A percentile compares a stretch with the other conserved stretches of the same genome.
Conservation (phyloP, 495 filamentous ascomycete species). For the Jackrogersella multiformis region DNA sequence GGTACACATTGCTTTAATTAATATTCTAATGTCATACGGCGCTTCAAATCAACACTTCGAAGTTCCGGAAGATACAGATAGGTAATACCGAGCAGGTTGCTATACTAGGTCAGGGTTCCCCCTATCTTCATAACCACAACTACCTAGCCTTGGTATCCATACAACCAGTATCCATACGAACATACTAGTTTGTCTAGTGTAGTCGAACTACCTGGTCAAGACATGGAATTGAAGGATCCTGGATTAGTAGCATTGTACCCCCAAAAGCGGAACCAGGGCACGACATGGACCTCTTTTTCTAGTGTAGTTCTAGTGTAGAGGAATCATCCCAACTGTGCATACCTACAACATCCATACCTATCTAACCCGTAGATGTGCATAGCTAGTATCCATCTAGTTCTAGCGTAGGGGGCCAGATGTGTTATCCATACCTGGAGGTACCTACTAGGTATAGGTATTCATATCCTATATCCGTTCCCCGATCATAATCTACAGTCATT, state of each 20-base stretch:
- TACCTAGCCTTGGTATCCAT: too few species aligned
- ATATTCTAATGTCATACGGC: neutral
- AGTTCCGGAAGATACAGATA: slow-evolving; percentile 26
- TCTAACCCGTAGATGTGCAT: neutral
- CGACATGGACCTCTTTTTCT: slow-evolving; percentile 25
- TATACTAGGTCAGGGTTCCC: slow-evolving; percentile 17
- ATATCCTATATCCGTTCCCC: slow-evolving; percentile 10
- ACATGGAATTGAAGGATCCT: slow-evolving; percentile 41
- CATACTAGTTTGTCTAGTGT: slow-evolving; percentile 17
- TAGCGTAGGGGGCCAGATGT: too few species aligned
- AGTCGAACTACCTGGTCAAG: slow-evolving; percentile 35
- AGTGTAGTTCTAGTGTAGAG: neutral
- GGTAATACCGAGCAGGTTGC: slow-evolving; percentile 1
- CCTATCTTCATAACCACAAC: slow-evolving; percentile 26
- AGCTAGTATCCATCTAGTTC: slow-evolving; percentile 10
- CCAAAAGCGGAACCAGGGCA: slow-evolving; percentile 38
- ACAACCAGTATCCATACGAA: too few species aligned
- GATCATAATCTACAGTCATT: slow-evolving; percentile 16
- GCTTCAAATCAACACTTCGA: slow-evolving; percentile 25
- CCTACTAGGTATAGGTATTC: too few species aligned
- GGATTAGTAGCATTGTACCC: slow-evolving; percentile 35
- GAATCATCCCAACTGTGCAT: slow-evolving; percentile 4
- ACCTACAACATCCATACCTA: slow-evolving; percentile 28
- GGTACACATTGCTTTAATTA: neutral
- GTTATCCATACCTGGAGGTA: too few species aligned